Evolutionary conservation across 1,139 yeast species (phyloP).

Genomic region (Geotrichum phurueaensis): DNA sequence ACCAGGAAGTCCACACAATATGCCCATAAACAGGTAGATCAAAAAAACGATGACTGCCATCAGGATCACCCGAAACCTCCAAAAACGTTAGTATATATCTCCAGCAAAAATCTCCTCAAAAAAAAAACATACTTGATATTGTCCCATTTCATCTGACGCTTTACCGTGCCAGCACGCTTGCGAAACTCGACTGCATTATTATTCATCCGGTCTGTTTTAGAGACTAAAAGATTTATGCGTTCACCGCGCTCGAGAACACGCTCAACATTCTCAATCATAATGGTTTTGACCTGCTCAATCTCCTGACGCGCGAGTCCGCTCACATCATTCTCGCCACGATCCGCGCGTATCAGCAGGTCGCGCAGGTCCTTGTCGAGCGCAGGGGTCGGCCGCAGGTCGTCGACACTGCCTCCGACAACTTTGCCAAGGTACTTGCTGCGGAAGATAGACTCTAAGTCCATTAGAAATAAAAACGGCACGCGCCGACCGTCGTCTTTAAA

Average conservation of each 20-base stretch:
- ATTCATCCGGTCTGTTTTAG: conserved; percentile 73
- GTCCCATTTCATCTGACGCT: conserved; percentile 49
- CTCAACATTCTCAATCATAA: conserved; percentile 41
- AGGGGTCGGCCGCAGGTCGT: conserved; percentile 11
- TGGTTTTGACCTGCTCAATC: conserved; percentile 37
- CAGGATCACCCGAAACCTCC: conserved; percentile 12
- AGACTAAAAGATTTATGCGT: conserved; percentile 64
- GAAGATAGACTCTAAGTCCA: conserved; percentile 30
- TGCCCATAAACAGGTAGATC: conserved; percentile 14
- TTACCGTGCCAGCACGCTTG: conserved; percentile 59
- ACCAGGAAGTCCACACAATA: conserved; percentile 18
- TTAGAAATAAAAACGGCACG: conserved; percentile 32
- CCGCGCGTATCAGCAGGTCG: conserved; percentile 24
- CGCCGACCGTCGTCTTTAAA: conserved; percentile 28
- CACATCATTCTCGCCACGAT: conserved; percentile 27
- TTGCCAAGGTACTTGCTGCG: conserved; percentile 21
- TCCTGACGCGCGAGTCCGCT: conserved; percentile 35
- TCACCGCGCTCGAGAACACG: conserved; percentile 71
- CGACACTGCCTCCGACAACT: conserved; percentile 18
- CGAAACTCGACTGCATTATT: conserved; percentile 66
- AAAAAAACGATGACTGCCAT: conserved; percentile 5
- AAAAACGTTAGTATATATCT: neutral
- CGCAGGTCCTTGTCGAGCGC: conserved; percentile 20
- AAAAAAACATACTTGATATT: conserved; percentile 26
- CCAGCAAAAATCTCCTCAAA: neutral